These are phyloP conservation scores for Fraxinus quadrangulata DNA, from an alignment of 257 asterid genomes.

Conservation along the genomic window DNA sequence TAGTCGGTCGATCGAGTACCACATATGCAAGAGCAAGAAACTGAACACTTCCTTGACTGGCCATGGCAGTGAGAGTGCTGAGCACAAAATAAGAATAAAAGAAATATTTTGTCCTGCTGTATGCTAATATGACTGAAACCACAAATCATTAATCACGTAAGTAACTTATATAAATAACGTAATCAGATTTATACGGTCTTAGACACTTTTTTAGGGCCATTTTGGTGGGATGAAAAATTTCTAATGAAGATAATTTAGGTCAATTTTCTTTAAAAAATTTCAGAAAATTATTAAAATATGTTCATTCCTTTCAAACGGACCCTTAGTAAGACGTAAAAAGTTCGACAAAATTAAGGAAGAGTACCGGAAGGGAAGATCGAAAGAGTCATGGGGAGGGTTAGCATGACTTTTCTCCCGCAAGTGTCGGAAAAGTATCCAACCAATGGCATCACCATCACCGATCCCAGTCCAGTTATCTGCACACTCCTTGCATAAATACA, in stretches of 20 bases:
- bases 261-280: too few species aligned
- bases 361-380: constrained; percentile 71
- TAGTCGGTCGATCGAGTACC: constrained; percentile 38
- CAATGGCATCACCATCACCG: constrained; percentile 80
- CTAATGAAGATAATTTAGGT: too few species aligned
- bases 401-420: constrained; percentile 79
- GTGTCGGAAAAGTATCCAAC: constrained; percentile 86
- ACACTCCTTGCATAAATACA: constrained; percentile 3
- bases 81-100: constrained; percentile 70
- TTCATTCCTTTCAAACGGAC: too few species aligned
- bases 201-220: neutral
- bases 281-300: too few species aligned
- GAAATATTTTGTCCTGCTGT: constrained; percentile 61
- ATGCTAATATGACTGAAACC: constrained; percentile 63
- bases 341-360: neutral
- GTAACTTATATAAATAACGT: neutral
- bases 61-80: constrained; percentile 68
- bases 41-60: constrained; percentile 76
- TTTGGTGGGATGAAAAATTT: too few species aligned
- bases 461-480: constrained; percentile 86
- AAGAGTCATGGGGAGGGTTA: constrained; percentile 77
- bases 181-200: neutral
- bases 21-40: constrained; percentile 88
- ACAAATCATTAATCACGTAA: neutral
- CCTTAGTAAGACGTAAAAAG: too few species aligned